Base-by-base conservation (phyloP, 2,329 filamentous ascomycete genomes). In the Claviceps citrina region DNA sequence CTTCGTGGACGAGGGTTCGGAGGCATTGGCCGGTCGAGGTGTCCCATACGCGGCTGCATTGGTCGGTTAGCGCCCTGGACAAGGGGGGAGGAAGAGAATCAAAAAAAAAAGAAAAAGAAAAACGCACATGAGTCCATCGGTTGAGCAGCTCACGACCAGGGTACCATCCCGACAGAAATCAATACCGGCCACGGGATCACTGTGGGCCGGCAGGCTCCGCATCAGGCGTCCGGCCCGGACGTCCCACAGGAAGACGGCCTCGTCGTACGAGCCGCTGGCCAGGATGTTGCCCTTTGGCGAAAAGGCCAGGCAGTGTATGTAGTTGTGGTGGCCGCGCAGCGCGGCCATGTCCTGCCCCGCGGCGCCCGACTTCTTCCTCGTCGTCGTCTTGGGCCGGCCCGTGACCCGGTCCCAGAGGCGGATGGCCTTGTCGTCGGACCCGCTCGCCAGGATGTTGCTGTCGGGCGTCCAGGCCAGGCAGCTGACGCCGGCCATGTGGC, bases 251-350 rank as follows among this genome's bases (percentile, higher is more conserved):
- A 94, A 95, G 0, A 98, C 85, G 4, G 91, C 91, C 65, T 98
- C 91, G 50, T 98, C 91, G 61, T 95, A 96, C 47, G 84, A 93
- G 10, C 91, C 91, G 48, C 84, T 93, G 13, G 87, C 91, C 26
- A 98, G 73, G 55, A 96, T 94, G 55, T 98, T 98, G 19, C 91
- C 91, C 59, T 95, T 96, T 2, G 91, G 91, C n/a, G 84, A 89
- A 59, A 96, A 96, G 5, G 87, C 86, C 26, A 98, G 68, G 38
- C 81, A 85, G 61, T 93, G 94, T 25, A 98, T 80, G 60, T 96
- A 96, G 61, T 93, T 96, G 59, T 95, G 86, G 53, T 98, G 91
- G 2, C 91, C 89, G 19, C 82, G 69, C 48, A 96, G 67, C 5
- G 76, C 72, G 2, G 66, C 65, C 49, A 66, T 64, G 22, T 68